Conservation (phyloP, 345 rosid species). For the Trapa bicornis region DNA sequence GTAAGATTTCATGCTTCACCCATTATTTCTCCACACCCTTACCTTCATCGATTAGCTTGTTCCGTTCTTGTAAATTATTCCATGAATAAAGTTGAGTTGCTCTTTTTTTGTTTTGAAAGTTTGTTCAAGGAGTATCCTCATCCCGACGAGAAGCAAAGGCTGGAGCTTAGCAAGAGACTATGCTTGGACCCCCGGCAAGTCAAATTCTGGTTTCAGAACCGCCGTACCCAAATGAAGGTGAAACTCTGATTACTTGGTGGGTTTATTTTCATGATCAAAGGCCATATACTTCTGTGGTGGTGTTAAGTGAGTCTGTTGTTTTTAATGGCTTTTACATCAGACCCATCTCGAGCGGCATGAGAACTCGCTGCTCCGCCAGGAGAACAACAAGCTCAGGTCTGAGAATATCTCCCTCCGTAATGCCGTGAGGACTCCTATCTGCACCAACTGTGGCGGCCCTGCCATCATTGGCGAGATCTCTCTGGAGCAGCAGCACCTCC, state of each 20-base stretch:
- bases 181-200: constrained; percentile 82
- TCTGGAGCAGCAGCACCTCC: constrained; percentile 75
- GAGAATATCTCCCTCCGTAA: constrained; percentile 89
- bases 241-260: neutral
- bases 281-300: neutral
- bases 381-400: constrained; percentile 76
- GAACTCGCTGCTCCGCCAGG: constrained; percentile 70
- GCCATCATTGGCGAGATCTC: constrained; percentile 72
- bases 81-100: neutral
- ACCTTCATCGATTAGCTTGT: neutral
- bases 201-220: constrained; percentile 96
- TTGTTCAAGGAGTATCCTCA: constrained; percentile 90
- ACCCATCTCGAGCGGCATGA: constrained; percentile 67
- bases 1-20: constrained; percentile 26
- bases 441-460: constrained; percentile 84
- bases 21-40: neutral
- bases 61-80: neutral
- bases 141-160: constrained; percentile 88
- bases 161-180: constrained; percentile 72
- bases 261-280: neutral
- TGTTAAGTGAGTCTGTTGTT: neutral
- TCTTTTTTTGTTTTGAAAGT: constrained; percentile 6
- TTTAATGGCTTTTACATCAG: neutral
- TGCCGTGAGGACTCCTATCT: constrained; percentile 83
- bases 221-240: constrained; percentile 98